These are phyloP conservation scores for Calonectria naviculata DNA, from an alignment of 2,329 filamentous ascomycete genomes.

Conservation along the genomic window DNA sequence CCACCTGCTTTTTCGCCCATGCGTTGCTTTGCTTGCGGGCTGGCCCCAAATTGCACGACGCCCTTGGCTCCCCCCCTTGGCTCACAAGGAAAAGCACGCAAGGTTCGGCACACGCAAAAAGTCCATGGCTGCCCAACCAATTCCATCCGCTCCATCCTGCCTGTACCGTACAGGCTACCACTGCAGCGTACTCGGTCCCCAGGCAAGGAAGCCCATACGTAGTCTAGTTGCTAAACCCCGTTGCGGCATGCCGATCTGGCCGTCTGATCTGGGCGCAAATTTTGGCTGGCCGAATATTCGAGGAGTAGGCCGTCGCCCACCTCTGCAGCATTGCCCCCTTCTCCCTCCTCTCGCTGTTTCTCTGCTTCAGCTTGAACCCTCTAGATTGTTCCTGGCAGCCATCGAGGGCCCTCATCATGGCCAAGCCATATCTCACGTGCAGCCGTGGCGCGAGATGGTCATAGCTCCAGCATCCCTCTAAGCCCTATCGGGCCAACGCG, in stretches of 20 bases:
- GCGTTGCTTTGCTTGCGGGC: conserved; percentile 16
- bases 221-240: conserved; percentile 11
- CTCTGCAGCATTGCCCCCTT: conserved; percentile 1
- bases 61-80: conserved; percentile 6
- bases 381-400: not conserved
- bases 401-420: not conserved
- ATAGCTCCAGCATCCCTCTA: conserved; percentile 41
- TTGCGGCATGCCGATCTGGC: conserved; percentile 33
- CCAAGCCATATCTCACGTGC: conserved; percentile 36
- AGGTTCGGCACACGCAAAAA: conserved; percentile 17
- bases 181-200: not conserved
- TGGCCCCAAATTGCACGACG: not conserved
- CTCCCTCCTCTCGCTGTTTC: conserved; percentile 1
- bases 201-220: not conserved
- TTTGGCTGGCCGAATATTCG: conserved; percentile 11
- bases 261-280: conserved; percentile 22
- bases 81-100: conserved; percentile 20
- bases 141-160: conserved; percentile 11
- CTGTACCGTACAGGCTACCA: not conserved
- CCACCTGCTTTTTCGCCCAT: conserved; percentile 28
- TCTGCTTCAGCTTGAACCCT: not conserved
- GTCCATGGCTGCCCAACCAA: conserved; percentile 37
- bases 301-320: conserved; percentile 17
- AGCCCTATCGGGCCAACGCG: conserved; percentile 36
- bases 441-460: conserved; percentile 35